These are phyloP conservation scores for Talaromyces sp. DNA, from an alignment of 2,329 filamentous ascomycete genomes.

Conservation along the genomic window DNA sequence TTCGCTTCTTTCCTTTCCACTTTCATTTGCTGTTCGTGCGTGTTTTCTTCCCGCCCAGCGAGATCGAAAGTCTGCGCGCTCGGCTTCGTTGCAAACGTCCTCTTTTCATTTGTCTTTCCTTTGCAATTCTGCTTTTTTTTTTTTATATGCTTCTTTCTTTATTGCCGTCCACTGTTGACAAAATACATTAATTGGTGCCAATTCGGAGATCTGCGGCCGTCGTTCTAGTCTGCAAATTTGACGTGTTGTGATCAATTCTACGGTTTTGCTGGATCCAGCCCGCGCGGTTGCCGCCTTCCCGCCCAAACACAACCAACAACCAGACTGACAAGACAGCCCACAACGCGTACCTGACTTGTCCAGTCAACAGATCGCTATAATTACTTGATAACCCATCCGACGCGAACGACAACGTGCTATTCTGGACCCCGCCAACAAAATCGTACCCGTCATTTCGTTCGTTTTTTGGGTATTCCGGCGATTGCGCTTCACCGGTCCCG, in stretches of 20 bases:
- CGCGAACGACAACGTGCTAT: not conserved
- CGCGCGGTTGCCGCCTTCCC: constrained; percentile 16
- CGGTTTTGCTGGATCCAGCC: constrained; percentile 12
- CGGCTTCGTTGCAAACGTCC: constrained; percentile 17
- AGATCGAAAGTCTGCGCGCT: constrained; percentile 22
- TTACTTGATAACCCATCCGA: not conserved
- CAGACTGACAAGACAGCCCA: constrained; percentile 4
- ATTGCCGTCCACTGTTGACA: not conserved
- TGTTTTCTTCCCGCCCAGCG: constrained; percentile 33
- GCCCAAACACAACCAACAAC: not conserved
- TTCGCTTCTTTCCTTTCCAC: constrained; percentile 27
- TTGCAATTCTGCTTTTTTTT: not conserved
- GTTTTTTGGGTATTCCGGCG: not conserved
- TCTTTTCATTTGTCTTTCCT: constrained; percentile 18
- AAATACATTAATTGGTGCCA: not conserved
- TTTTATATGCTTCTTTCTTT: not conserved
- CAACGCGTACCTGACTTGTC: constrained; percentile 17
- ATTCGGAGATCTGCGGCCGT: not conserved
- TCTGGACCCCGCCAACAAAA: constrained; percentile 1
- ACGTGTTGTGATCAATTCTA: constrained; percentile 13
- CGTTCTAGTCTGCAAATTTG: constrained; percentile 1
- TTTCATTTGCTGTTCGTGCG: constrained; percentile 27
- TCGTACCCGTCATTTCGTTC: constrained; percentile 3
- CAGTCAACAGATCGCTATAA: constrained; percentile 10
- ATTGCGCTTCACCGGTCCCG: not conserved